Percentiles rank a stretch among this genome's conserved stretches.
Evolutionary conservation across 306 rosid genomes (phyloP).

Genomic region (Castanea mollissima): DNA sequence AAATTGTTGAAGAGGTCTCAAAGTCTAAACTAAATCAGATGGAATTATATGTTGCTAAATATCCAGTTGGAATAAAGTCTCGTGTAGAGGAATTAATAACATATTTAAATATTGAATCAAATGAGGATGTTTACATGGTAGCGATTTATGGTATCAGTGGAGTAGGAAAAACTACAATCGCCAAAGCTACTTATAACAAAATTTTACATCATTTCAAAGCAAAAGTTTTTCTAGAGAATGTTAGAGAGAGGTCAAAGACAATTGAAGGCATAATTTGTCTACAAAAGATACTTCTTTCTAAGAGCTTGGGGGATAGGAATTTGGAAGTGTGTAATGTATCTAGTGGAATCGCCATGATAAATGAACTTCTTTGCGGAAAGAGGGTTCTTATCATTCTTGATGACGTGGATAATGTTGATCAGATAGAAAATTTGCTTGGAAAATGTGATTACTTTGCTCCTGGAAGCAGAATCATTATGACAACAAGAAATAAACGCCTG

Average conservation of each 20-base stretch:
- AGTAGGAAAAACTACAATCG: constrained; percentile 1
- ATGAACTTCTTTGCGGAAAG: not conserved
- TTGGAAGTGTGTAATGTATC: not conserved
- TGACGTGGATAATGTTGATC: not conserved
- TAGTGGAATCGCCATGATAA: not conserved
- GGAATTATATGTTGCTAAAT: not conserved
- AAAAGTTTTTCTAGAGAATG: not conserved
- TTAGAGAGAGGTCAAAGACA: not conserved
- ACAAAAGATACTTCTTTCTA: not conserved
- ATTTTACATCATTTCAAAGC: not conserved
- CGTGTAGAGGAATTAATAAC: not conserved
- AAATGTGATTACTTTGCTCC: not conserved
- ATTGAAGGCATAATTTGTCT: not conserved
- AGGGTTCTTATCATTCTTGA: constrained; percentile 11
- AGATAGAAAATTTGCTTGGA: not conserved
- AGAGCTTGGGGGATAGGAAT: not conserved
- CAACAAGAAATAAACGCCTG: constrained; percentile 8
- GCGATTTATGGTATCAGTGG: not conserved
- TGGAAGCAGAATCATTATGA: constrained; percentile 10
- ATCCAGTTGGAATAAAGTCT: constrained; percentile 2
- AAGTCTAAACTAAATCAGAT: not conserved
- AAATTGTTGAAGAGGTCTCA: not conserved
- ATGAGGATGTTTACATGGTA: not conserved
- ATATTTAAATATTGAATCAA: not conserved
- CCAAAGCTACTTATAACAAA: not conserved